Evolutionary conservation across 2,329 filamentous ascomycete genomes (phyloP), one percentile per base, ranked within the genome.

Genomic region (Clarireedia paspali): DNA sequence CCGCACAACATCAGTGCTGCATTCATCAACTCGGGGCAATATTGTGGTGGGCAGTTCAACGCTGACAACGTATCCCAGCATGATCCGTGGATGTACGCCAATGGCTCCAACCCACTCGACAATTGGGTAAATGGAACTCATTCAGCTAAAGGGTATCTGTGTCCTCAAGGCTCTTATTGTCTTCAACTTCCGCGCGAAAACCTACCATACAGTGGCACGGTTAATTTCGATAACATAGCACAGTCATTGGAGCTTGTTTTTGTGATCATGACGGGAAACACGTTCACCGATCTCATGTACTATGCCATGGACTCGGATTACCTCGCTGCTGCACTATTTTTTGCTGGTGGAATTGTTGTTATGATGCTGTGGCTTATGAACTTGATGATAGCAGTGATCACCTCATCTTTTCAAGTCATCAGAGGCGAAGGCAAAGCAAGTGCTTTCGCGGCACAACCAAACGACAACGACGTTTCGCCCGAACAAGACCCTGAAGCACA

Each of bases 211-310:
- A 89, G 89, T 64, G 84, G 83, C 51, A 99, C 94, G 0, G 81
- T 96, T 65, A 95, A 87, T 70, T 99, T 97, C 67, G 94, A 99
- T 74, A 92, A 97, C 68, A 95, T 99, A 42, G 73, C 89, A 30
- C 85, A 97, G 61, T 96, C 91, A 0, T 74, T 97, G 52, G 91
- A 99, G 72, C 77, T 97, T 57, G 91, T 99, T 2, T 99, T 99
- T 68, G 90, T 99, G 51, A 87, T 99, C 68, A 99, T 99, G 89
- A 96, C 90, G 66, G 92, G 91, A 49, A 99, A 99, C 70, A 99
- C 94, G 0, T 99, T 95, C 71, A 88, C 90, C 1, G 90, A 97
- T 70, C 75, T 97, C 53, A 90, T 99, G 77, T 99, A 99, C 71
- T 88, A 90, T 64, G 91, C 92, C 4, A 91, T 88, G 53, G 84